phyloP scores from a whole-genome alignment of 1,139 yeast genomes.

The Saccharomyces pastorianus region DNA sequence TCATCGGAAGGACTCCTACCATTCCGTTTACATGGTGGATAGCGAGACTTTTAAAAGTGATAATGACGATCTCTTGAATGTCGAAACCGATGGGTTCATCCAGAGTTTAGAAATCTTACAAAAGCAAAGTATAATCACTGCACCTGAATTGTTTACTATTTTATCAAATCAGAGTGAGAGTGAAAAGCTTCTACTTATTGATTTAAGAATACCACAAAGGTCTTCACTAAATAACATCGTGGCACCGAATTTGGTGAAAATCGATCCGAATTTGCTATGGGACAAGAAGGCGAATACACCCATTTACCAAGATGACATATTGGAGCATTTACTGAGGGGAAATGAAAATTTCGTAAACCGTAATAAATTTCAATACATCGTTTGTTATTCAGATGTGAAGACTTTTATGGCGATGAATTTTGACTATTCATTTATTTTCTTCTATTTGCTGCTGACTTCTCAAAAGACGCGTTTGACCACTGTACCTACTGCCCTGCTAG shows the following conservation, averaged over 20 bases:
- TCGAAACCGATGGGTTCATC: constrained; percentile 12
- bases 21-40: constrained; percentile 31
- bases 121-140: constrained; percentile 27
- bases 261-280: constrained; percentile 47
- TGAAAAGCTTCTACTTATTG: constrained; percentile 40
- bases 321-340: constrained; percentile 36
- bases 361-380: constrained; percentile 44
- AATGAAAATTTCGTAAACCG: constrained; percentile 37
- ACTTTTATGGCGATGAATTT: constrained; percentile 31
- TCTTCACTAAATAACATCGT: constrained; percentile 48
- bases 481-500: constrained; percentile 25
- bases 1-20: constrained; percentile 34
- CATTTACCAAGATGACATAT: constrained; percentile 33
- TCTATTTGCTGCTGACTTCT: constrained; percentile 22
- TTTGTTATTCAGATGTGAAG: constrained; percentile 42
- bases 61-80: constrained; percentile 7
- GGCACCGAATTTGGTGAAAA: constrained; percentile 42
- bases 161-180: constrained; percentile 18
- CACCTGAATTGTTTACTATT: constrained; percentile 25
- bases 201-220: constrained; percentile 45
- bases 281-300: constrained; percentile 21
- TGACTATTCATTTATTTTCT: constrained; percentile 30
- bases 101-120: constrained; percentile 23
- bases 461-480: constrained; percentile 11
- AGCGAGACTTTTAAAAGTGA: constrained; percentile 24